phyloP scores from a whole-genome alignment of 306 rosid species.

The Gleditsia sinensis region DNA sequence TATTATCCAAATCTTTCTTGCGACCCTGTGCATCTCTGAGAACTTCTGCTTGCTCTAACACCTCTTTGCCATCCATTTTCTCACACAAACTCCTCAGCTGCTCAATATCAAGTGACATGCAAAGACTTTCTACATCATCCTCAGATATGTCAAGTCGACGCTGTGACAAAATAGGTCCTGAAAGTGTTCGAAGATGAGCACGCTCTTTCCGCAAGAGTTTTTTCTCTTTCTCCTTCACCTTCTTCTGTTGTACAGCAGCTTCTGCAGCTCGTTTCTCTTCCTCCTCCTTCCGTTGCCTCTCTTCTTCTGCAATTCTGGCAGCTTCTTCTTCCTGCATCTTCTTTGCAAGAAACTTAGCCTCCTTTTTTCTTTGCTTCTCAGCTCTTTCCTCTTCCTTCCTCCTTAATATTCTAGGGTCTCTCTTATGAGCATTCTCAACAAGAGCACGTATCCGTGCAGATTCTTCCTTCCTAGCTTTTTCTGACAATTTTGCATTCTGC shows the following conservation, averaged over 20 bases:
- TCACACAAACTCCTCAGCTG: constrained; percentile 73
- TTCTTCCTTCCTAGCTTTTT: constrained; percentile 96
- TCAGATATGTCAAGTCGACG: constrained; percentile 54
- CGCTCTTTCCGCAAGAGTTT: constrained; percentile 95
- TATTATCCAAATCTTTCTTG: constrained; percentile 44
- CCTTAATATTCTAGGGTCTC: constrained; percentile 85
- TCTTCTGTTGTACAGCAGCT: constrained; percentile 74
- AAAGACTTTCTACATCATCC: constrained; percentile 84
- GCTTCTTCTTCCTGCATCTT: constrained; percentile 92
- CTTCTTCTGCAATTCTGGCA: constrained; percentile 83
- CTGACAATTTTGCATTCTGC: constrained; percentile 88
- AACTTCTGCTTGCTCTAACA: constrained; percentile 55
- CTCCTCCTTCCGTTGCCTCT: constrained; percentile 70
- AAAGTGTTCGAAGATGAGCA: constrained; percentile 76
- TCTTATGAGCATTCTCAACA: constrained; percentile 90
- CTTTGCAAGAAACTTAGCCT: constrained; percentile 81
- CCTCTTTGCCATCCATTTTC: constrained; percentile 67
- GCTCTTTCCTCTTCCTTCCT: constrained; percentile 90
- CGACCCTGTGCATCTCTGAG: constrained; percentile 56
- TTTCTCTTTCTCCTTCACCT: constrained; percentile 91
- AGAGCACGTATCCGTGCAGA: constrained; percentile 77
- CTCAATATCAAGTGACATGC: constrained; percentile 64
- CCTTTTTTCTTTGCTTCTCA: constrained; percentile 86
- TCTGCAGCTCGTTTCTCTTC: constrained; percentile 84
- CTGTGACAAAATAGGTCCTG: constrained; percentile 57